phyloP scores from a whole-genome alignment of 495 filamentous ascomycete genomes.

The Penicillium pulvis region DNA sequence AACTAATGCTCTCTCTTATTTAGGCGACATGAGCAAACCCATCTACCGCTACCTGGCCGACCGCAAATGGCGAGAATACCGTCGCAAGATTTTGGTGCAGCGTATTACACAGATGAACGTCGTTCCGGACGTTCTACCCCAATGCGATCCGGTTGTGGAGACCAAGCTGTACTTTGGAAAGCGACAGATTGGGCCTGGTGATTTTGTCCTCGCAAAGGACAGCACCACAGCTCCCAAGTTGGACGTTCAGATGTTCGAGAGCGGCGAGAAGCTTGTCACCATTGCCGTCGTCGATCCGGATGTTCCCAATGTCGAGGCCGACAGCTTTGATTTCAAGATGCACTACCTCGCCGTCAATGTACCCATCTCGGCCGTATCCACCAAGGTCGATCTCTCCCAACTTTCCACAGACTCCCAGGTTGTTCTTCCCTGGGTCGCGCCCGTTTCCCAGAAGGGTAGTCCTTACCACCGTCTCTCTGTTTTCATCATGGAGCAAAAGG shows the following conservation, averaged over 20 bases:
- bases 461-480: conserved; percentile 88
- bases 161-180: conserved; percentile 77
- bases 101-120: conserved; percentile 86
- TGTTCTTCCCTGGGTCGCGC: conserved; percentile 79
- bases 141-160: conserved; percentile 76
- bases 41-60: conserved; percentile 92
- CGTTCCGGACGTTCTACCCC: conserved; percentile 88
- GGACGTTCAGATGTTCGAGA: conserved; percentile 80
- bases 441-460: conserved; percentile 83
- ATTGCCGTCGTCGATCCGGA: conserved; percentile 88
- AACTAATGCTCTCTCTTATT: not conserved
- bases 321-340: conserved; percentile 75
- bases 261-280: conserved; percentile 77
- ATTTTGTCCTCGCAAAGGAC: conserved; percentile 68
- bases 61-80: conserved; percentile 81
- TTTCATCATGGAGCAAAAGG: conserved; percentile 79
- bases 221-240: conserved; percentile 73
- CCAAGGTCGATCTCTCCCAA: conserved; percentile 53
- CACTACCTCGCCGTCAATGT: conserved; percentile 82
- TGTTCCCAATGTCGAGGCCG: conserved; percentile 77
- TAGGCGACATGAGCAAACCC: conserved; percentile 93
- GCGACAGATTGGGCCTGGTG: conserved; percentile 68
- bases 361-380: conserved; percentile 55
- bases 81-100: conserved; percentile 74
- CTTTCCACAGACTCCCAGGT: conserved; percentile 60